A percentile compares a stretch with the other conserved stretches of the same genome.
These are phyloP conservation scores for Nannochloropsis salina DNA, from an alignment of 108 stramenopile genomes.

Conservation along the genomic window DNA sequence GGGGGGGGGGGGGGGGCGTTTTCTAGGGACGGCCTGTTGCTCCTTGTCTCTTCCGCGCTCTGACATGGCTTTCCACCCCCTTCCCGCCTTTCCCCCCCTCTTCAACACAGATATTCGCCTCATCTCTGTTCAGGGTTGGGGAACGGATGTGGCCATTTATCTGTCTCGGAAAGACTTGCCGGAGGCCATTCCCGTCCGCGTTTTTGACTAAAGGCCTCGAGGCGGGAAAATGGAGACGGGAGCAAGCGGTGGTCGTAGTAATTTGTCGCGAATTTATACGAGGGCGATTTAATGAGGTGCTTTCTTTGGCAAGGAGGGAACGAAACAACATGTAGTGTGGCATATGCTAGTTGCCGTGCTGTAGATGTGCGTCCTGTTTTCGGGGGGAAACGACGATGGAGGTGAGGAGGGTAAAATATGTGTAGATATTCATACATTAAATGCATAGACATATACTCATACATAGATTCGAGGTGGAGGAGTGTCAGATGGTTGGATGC, in stretches of 20 bases:
- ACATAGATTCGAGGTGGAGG: too few relatives aligned
- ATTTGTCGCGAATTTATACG: too few relatives aligned
- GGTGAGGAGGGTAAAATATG: too few relatives aligned
- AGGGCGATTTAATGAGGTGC: too few relatives aligned
- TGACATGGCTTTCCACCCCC: not conserved
- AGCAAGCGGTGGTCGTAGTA: not conserved
- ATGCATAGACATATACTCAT: too few relatives aligned
- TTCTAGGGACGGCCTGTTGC: not conserved
- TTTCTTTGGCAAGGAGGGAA: too few relatives aligned
- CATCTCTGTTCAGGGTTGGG: not conserved
- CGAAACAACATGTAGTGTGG: too few relatives aligned
- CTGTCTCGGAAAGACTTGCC: constrained; percentile 9
- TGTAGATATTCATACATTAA: too few relatives aligned
- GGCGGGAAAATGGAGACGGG: not conserved
- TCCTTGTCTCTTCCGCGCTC: not conserved
- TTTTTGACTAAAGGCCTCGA: not conserved
- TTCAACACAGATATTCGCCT: not conserved
- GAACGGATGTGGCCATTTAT: constrained; percentile 1
- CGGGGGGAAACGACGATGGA: too few relatives aligned
- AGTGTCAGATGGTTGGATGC: too few relatives aligned
- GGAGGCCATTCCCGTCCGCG: not conserved
- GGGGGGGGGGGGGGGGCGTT: not conserved
- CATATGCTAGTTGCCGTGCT: too few relatives aligned
- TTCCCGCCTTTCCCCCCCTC: not conserved
- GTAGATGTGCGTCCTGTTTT: too few relatives aligned